Evolutionary conservation across 2,329 filamentous ascomycete genomes (phyloP), one percentile per base, ranked within the genome.

Genomic region (Byssochlamys sp.): DNA sequence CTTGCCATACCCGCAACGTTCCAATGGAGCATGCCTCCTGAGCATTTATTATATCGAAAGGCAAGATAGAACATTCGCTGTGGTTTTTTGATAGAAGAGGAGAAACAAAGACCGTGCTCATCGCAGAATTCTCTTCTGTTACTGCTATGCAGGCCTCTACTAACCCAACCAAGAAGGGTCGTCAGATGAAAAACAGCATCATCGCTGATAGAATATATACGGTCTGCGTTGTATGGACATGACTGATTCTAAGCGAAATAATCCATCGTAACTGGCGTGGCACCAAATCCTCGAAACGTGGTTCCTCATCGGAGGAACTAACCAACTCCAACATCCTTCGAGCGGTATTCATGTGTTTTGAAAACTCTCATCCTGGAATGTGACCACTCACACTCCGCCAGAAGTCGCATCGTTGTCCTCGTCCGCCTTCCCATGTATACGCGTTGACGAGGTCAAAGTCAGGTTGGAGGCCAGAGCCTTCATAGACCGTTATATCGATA

Each of bases 371-470:
- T 51, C 49, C 49, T 12, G 49, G 49, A 51, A 51, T 28, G 11
- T 51, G 49, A 51, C 25, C 7, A 10, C 49, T 51, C 5, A 51
- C 27, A 26, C 24, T 51, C 25, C 49, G 19, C 78, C 78, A 80
- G 52, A 80, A 75, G 27, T 75, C 73, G 60, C 78, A 81, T 55
- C 78, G 68, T 33, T 62, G 60, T 0, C 78, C 78, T 35, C 78
- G 66, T 0, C 75, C 77, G 0, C 71, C 78, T 57, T 81, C 78
- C 78, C 78, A 80, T 2, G 67, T 68, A 60, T 71, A 75, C 0
- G 72, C 77, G 60, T 78, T 67, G 5, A 73, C 75, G 24, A 80
- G 50, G 0, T 61, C 66, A 57, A 81, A 71, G 3, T 68, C 60
- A 53, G 77, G 76, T 27, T 67, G 63, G 27, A 73, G 64, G 53